Percentiles rank a stretch among this genome's conserved stretches.
These are phyloP conservation scores for Phyllosticta citrichinensis DNA, from an alignment of 2,329 filamentous ascomycete genomes.

Conservation along the genomic window DNA sequence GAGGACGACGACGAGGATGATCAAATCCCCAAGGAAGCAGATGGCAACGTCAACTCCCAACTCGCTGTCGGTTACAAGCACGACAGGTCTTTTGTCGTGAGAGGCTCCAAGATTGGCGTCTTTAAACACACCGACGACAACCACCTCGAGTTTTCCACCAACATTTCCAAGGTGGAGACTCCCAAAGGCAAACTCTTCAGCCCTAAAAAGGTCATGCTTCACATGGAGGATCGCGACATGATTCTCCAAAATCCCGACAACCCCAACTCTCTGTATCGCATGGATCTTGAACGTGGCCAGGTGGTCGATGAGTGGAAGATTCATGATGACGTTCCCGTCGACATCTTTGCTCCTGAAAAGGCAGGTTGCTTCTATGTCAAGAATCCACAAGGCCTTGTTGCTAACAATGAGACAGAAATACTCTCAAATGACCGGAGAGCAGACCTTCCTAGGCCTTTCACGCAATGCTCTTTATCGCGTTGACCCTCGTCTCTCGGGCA, in stretches of 20 bases:
- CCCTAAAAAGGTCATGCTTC: constrained; percentile 94
- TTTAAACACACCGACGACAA: constrained; percentile 95
- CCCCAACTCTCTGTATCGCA: constrained; percentile 85
- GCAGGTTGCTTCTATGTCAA: constrained; percentile 31
- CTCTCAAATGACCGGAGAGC: constrained; percentile 88
- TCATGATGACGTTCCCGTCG: constrained; percentile 88
- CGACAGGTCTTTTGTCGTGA: constrained; percentile 91
- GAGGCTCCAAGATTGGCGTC: constrained; percentile 95
- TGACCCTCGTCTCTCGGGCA: constrained; percentile 79
- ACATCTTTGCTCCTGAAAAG: constrained; percentile 85
- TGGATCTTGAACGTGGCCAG: constrained; percentile 97
- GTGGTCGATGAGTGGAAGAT: constrained; percentile 98
- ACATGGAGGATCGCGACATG: constrained; percentile 81
- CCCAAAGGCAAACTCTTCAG: constrained; percentile 80
- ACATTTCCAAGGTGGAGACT: constrained; percentile 90
- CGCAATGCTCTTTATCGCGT: constrained; percentile 88
- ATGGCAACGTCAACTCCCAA: constrained; percentile 83
- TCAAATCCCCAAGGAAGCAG: constrained; percentile 54
- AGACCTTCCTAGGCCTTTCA: constrained; percentile 89
- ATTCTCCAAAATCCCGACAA: constrained; percentile 75
- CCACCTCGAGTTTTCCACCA: constrained; percentile 89
- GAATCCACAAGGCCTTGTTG: background rate
- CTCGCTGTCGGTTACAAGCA: constrained; percentile 95
- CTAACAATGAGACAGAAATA: constrained; percentile 58
- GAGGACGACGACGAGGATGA: constrained; percentile 80